Evolutionary conservation across 176 grass and related monocot genomes (phyloP).

Genomic region (Tillandsia fasciculata): DNA sequence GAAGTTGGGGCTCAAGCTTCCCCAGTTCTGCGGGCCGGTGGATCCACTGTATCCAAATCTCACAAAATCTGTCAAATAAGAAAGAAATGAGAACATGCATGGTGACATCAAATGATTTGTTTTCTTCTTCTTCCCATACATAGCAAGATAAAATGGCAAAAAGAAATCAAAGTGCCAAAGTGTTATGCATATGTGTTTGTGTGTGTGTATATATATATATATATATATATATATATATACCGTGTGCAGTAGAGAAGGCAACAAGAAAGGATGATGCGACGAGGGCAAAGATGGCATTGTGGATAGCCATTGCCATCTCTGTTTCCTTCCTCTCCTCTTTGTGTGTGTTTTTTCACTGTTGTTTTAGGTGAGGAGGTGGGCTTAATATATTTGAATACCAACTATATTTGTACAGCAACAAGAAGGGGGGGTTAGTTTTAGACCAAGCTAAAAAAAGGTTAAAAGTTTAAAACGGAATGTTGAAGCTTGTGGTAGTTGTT

Average conservation of each 20-base stretch:
- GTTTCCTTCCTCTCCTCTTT: neutral
- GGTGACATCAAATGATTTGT: neutral
- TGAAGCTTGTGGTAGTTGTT: neutral
- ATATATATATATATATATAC: constrained; percentile 1
- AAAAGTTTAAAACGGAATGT: neutral
- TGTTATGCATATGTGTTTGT: neutral
- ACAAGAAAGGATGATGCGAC: constrained; percentile 10
- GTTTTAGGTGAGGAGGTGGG: neutral
- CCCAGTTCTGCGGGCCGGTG: constrained; percentile 52
- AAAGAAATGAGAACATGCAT: neutral
- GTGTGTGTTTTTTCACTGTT: neutral
- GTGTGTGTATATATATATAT: neutral
- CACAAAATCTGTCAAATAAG: constrained; percentile 3
- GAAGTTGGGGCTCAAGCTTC: constrained; percentile 38
- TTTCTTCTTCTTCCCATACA: neutral
- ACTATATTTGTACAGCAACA: neutral
- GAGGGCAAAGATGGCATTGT: constrained; percentile 13
- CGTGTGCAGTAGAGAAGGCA: neutral
- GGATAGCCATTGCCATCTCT: constrained; percentile 8
- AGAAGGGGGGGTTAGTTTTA: constrained; percentile 11
- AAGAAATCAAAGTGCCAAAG: neutral
- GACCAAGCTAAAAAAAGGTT: constrained; percentile 7
- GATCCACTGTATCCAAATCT: constrained; percentile 3
- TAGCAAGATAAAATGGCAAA: neutral
- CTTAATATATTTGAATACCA: constrained; percentile 19